Percentiles rank a stretch among this genome's conserved stretches.
Conservation (phyloP, 106 monocot species). For the Posidonia australis region DNA sequence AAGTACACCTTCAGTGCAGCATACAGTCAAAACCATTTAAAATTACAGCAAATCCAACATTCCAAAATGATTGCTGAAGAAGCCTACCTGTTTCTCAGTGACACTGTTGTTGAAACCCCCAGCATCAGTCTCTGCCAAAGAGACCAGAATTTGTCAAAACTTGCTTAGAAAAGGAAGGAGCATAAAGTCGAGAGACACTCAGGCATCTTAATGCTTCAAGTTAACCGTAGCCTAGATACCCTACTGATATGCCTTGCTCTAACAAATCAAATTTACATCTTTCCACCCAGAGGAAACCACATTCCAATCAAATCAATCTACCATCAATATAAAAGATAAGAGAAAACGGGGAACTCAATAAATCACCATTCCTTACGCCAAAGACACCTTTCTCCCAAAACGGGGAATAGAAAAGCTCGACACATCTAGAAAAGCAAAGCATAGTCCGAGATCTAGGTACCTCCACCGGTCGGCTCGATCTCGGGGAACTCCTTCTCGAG, state of each 20-base stretch:
- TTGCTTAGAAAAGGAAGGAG: neutral
- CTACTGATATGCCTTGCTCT: no score
- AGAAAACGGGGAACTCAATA: no score
- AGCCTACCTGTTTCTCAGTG: constrained; percentile 62
- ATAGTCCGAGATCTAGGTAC: constrained; percentile 27
- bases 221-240: no score
- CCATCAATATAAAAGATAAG: no score
- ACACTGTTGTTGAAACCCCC: constrained; percentile 97
- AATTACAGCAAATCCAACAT: neutral
- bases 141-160: neutral
- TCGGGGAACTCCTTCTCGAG: constrained; percentile 97
- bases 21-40: constrained; percentile 2
- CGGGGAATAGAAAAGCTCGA: no score
- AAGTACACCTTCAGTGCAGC: neutral
- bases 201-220: no score
- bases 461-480: constrained; percentile 77
- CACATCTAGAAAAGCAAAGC: neutral
- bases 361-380: no score
- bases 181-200: neutral
- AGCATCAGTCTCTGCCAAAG: constrained; percentile 65
- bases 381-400: no score
- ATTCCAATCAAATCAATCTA: neutral
- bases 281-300: neutral
- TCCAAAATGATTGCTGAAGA: neutral
- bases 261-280: no score